Percentiles rank a stretch among this genome's conserved stretches.
These are phyloP conservation scores for Orbilia javanica DNA, from an alignment of 2,329 filamentous ascomycete species.

Conservation along the genomic window DNA sequence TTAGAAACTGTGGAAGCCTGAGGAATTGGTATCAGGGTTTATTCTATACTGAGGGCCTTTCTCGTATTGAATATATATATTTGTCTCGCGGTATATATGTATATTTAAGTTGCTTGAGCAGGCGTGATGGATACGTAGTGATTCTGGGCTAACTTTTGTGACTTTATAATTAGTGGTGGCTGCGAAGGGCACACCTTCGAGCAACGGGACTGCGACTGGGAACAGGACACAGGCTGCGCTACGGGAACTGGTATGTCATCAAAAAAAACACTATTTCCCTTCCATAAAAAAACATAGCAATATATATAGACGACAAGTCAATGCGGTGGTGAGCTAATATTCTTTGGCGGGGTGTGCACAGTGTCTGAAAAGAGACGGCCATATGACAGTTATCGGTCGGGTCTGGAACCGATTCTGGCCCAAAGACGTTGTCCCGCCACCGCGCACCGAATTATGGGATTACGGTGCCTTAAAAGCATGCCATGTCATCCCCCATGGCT, in stretches of 20 bases:
- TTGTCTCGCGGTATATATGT: too few species aligned
- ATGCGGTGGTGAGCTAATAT: background rate
- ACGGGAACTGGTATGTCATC: constrained; percentile 31
- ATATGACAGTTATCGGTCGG: constrained; percentile 52
- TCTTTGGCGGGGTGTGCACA: background rate
- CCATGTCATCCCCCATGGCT: constrained; percentile 46
- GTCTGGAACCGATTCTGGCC: constrained; percentile 56
- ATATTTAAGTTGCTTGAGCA: too few species aligned
- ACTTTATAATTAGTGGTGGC: constrained; percentile 46
- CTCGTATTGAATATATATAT: background rate
- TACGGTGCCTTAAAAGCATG: constrained; percentile 45
- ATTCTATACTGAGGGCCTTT: too few species aligned
- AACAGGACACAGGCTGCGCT: constrained; percentile 39
- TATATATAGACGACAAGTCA: too few species aligned
- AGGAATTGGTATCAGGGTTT: too few species aligned
- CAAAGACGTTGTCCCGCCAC: constrained; percentile 42
- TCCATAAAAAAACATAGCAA: background rate
- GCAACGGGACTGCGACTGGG: constrained; percentile 33
- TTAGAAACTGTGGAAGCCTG: too few species aligned
- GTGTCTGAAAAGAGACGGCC: constrained; percentile 49
- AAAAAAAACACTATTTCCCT: too few species aligned
- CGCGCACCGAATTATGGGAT: constrained; percentile 50
- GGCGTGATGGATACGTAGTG: too few species aligned
- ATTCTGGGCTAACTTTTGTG: background rate
- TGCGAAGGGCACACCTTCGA: constrained; percentile 45